Percentiles rank a stretch among this genome's conserved stretches.
Evolutionary conservation across 1,139 yeast species (phyloP).

Genomic region (Yueomyces sp.): DNA sequence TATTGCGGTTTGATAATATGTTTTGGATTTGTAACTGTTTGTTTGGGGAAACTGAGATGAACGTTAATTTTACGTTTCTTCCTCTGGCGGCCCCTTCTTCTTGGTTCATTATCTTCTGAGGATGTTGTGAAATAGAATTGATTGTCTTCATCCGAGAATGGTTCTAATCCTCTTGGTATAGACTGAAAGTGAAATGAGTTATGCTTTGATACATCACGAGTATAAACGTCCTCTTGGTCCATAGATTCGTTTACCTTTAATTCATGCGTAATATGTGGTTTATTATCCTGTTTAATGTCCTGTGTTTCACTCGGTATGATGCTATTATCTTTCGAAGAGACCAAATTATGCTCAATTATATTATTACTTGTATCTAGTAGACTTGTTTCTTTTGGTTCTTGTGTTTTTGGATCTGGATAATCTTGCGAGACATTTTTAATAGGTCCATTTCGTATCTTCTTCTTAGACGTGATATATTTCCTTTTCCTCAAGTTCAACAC

Average conservation of each 20-base stretch:
- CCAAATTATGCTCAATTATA: no score
- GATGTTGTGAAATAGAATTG: conserved; percentile 22
- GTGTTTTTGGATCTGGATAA: background rate
- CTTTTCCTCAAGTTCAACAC: no score
- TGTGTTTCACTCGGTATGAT: background rate
- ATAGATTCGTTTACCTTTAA: background rate
- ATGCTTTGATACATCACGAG: no score
- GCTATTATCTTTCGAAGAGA: no score
- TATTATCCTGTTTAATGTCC: background rate
- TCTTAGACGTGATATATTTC: background rate
- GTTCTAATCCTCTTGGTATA: conserved; percentile 1
- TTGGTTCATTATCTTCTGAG: conserved; percentile 5
- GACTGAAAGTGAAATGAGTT: background rate
- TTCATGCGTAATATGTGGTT: background rate
- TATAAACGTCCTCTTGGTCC: background rate
- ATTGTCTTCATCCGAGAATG: conserved; percentile 6
- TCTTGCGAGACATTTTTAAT: no score
- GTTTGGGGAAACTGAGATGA: conserved; percentile 40
- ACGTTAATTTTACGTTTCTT: conserved; percentile 30
- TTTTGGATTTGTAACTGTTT: conserved; percentile 64
- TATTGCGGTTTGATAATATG: conserved; percentile 40
- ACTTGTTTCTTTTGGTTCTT: conserved; percentile 1
- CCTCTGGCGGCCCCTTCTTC: conserved; percentile 11
- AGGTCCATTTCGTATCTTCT: background rate
- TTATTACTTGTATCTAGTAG: no score